phyloP scores from a whole-genome alignment of 257 asterid species.

The Ilex aquifolium region DNA sequence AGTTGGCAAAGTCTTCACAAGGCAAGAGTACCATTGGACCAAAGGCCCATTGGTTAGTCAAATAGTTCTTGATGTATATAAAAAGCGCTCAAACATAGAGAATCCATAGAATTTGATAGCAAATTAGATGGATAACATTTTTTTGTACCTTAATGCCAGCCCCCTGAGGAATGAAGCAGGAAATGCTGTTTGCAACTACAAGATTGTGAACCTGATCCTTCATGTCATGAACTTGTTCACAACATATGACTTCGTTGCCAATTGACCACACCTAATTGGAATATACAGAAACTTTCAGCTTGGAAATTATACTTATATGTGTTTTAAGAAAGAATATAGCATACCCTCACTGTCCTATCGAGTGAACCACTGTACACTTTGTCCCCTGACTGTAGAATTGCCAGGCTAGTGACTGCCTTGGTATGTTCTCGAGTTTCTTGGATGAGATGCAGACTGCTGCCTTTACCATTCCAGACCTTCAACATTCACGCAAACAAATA shows the following conservation, averaged over 20 bases:
- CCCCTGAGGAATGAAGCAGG: conserved; percentile 82
- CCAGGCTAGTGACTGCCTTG: conserved; percentile 66
- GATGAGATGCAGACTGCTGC: conserved; percentile 32
- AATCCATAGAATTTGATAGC: too few species aligned
- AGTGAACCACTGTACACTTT: conserved; percentile 81
- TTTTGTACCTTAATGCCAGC: conserved; percentile 60
- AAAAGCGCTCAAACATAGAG: too few species aligned
- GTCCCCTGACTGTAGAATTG: conserved; percentile 42
- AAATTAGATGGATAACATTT: background rate
- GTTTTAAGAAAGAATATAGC: conserved; percentile 5
- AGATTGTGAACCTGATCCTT: conserved; percentile 65
- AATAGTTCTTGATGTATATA: background rate
- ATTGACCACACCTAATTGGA: conserved; percentile 57
- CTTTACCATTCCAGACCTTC: conserved; percentile 63
- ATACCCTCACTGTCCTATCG: conserved; percentile 72
- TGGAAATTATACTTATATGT: background rate
- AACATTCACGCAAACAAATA: conserved; percentile 1
- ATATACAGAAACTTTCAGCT: conserved; percentile 4
- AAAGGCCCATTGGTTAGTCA: too few species aligned
- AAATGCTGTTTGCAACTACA: conserved; percentile 51
- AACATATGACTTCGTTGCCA: conserved; percentile 42
- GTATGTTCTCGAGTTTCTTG: conserved; percentile 70
- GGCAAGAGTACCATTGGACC: too few species aligned
- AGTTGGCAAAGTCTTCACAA: too few species aligned
- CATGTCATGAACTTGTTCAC: conserved; percentile 69